Conservation (phyloP, 2,329 filamentous ascomycete genomes). For the Pseudocercospora cruenta region DNA sequence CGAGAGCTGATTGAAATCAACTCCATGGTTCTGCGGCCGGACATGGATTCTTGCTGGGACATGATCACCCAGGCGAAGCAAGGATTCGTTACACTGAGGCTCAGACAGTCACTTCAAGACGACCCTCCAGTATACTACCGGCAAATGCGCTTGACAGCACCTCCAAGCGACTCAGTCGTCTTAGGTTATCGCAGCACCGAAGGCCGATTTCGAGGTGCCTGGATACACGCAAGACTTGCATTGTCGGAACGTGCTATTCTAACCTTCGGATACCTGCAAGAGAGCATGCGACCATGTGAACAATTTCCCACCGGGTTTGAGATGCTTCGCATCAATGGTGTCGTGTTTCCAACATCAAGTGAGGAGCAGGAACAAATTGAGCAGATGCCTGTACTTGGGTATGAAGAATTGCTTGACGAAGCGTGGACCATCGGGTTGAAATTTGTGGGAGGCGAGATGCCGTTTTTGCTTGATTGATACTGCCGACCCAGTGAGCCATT, state of each 20-base stretch:
- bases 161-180: neutral
- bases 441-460: neutral
- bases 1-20: neutral
- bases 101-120: neutral
- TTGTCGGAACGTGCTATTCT: neutral
- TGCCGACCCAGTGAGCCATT: too few species aligned
- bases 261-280: neutral
- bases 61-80: neutral
- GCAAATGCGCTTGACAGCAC: neutral
- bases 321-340: neutral
- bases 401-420: neutral
- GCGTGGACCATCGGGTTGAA: neutral
- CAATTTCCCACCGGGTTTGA: neutral
- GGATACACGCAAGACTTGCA: neutral
- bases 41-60: neutral
- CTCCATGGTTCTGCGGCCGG: neutral
- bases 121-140: neutral
- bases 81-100: neutral
- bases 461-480: neutral
- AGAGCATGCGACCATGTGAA: neutral
- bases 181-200: neutral
- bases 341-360: neutral
- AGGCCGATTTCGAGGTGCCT: neutral
- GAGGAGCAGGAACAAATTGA: neutral
- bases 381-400: neutral